These are phyloP conservation scores for Cladobotryum protrusum DNA, from an alignment of 2,329 filamentous ascomycete genomes.

Conservation along the genomic window DNA sequence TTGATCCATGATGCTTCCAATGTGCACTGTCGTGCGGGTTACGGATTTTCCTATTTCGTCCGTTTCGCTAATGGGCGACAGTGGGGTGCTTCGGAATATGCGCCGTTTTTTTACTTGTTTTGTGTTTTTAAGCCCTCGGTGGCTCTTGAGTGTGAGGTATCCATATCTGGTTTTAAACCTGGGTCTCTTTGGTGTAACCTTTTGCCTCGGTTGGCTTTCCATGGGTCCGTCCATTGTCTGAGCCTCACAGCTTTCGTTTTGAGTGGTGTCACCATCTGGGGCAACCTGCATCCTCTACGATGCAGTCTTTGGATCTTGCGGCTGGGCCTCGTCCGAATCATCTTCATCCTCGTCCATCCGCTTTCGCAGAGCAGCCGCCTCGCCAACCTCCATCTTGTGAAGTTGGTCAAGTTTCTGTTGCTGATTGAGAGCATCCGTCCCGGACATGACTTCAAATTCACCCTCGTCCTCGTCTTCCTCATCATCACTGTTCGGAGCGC, in stretches of 20 bases:
- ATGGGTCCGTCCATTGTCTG: not conserved
- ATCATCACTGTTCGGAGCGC: constrained; percentile 33
- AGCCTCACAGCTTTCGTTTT: not conserved
- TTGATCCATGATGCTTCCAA: no score
- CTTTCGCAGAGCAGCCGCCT: constrained; percentile 46
- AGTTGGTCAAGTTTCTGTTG: constrained; percentile 46
- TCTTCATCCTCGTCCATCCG: constrained; percentile 33
- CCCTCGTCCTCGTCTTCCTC: constrained; percentile 34
- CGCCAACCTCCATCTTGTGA: constrained; percentile 54
- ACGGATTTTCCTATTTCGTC: no score
- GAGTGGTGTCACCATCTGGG: not conserved
- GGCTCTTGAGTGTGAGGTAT: no score
- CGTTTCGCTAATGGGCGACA: no score
- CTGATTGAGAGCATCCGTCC: constrained; percentile 37
- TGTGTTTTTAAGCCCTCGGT: no score
- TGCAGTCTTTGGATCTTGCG: constrained; percentile 20
- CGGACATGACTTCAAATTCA: constrained; percentile 41
- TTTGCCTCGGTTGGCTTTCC: not conserved
- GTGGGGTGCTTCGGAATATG: no score
- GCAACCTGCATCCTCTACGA: constrained; percentile 26
- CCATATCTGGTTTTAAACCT: not conserved
- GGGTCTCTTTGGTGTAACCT: not conserved
- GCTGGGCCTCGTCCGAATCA: constrained; percentile 29
- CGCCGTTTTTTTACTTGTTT: no score
- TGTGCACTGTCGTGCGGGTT: no score